phyloP scores from a whole-genome alignment of 75 land plant genomes.

The Adiantum capillusveneris region DNA sequence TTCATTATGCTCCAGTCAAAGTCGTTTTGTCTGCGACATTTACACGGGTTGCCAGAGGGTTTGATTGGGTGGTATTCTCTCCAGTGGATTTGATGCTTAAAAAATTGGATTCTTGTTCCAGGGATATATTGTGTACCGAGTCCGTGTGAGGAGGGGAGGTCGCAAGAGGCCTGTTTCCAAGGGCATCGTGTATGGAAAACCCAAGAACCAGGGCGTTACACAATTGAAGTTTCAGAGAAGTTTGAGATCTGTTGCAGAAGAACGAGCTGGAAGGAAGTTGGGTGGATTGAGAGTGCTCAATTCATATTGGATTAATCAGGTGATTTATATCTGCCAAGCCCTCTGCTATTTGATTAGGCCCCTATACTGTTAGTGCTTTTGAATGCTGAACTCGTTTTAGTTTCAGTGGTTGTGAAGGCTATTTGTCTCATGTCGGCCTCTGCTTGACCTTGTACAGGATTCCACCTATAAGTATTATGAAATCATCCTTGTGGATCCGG shows the following conservation, averaged over 20 bases:
- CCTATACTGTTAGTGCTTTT: not conserved
- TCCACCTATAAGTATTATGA: conserved; percentile 43
- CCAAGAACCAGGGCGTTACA: conserved; percentile 35
- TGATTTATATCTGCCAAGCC: conserved; percentile 3
- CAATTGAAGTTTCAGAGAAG: conserved; percentile 45
- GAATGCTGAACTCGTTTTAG: too few species aligned
- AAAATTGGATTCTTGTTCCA: not conserved
- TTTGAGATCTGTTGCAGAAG: conserved; percentile 40
- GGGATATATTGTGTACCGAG: conserved; percentile 48
- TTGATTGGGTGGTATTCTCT: too few species aligned
- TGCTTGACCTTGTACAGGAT: conserved; percentile 27
- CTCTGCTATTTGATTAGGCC: not conserved
- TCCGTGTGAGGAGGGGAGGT: conserved; percentile 43
- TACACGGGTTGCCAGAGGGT: too few species aligned
- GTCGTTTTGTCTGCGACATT: too few species aligned
- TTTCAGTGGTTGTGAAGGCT: too few species aligned
- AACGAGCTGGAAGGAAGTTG: conserved; percentile 41
- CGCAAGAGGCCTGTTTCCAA: conserved; percentile 39
- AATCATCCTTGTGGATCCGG: conserved; percentile 35
- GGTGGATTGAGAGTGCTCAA: conserved; percentile 40
- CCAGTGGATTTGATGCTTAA: too few species aligned
- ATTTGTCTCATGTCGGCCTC: too few species aligned
- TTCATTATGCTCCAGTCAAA: too few species aligned
- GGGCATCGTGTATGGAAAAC: conserved; percentile 39
- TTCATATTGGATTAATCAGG: conserved; percentile 56